These are phyloP conservation scores for Malus hybrid DNA, from an alignment of 331 rosid genomes.

Conservation along the genomic window DNA sequence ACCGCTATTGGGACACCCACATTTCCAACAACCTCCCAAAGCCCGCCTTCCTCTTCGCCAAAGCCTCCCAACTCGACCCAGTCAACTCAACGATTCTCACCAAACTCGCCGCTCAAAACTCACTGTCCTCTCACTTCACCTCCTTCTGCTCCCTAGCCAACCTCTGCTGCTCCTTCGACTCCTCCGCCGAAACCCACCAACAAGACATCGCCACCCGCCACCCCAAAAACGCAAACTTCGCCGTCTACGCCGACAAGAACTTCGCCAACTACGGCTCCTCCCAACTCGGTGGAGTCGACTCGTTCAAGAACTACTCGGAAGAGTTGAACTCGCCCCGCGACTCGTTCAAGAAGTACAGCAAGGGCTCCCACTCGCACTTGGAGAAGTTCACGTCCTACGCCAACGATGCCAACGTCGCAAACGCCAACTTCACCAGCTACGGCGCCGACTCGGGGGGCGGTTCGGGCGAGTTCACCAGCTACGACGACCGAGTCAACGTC, in stretches of 20 bases:
- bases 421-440: constrained; percentile 47
- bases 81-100: constrained; percentile 37
- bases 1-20: constrained; percentile 67
- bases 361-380: constrained; percentile 31
- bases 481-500: constrained; percentile 60
- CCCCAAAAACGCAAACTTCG: constrained; percentile 37
- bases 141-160: constrained; percentile 55
- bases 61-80: constrained; percentile 65
- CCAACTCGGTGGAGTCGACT: constrained; percentile 40
- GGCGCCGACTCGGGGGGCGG: constrained; percentile 34
- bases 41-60: constrained; percentile 57
- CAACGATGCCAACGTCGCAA: constrained; percentile 56
- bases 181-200: neutral
- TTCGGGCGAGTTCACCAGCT: constrained; percentile 51
- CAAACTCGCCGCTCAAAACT: constrained; percentile 22
- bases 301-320: constrained; percentile 77
- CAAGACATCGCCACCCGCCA: neutral
- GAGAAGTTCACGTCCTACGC: constrained; percentile 62
- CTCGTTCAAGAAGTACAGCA: constrained; percentile 55
- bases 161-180: constrained; percentile 48
- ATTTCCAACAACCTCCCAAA: constrained; percentile 35
- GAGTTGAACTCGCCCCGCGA: constrained; percentile 56
- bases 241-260: constrained; percentile 40
- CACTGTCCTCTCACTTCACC: constrained; percentile 24
- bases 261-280: constrained; percentile 60